Percentiles rank a stretch among this genome's conserved stretches.
phyloP scores from a whole-genome alignment of 257 asterid genomes.

The Solanum boliviense region DNA sequence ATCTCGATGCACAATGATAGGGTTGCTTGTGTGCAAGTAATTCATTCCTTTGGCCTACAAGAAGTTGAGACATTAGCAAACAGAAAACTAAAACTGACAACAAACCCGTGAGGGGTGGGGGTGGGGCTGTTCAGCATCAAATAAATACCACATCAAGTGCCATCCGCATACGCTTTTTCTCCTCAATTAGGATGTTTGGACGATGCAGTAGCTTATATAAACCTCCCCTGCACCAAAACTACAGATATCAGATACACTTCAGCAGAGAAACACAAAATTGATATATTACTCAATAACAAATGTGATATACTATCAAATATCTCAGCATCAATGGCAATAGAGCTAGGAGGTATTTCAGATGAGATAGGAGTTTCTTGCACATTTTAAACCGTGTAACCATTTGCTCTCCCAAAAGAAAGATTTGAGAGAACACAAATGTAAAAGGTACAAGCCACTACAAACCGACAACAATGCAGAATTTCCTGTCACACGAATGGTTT shows the following conservation, averaged over 20 bases:
- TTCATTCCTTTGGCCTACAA: slow-evolving; percentile 98
- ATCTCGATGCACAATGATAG: slow-evolving; percentile 92
- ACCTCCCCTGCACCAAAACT: slow-evolving; percentile 73
- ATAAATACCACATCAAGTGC: slow-evolving; percentile 88
- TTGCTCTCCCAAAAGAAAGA: background rate
- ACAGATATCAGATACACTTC: background rate
- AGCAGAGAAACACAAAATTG: background rate
- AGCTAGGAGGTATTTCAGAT: background rate
- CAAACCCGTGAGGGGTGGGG: background rate
- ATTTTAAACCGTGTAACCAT: background rate
- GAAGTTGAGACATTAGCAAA: slow-evolving; percentile 3
- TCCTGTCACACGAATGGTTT: background rate
- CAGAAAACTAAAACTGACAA: background rate
- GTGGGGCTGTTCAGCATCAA: background rate
- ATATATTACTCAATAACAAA: background rate
- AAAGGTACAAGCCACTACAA: background rate
- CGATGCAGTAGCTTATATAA: slow-evolving; percentile 83
- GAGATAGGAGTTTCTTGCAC: background rate
- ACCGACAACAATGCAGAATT: background rate
- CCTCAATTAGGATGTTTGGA: slow-evolving; percentile 66
- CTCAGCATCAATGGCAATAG: background rate
- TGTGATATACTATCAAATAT: background rate
- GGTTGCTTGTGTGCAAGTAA: slow-evolving; percentile 89
- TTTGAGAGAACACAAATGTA: background rate
- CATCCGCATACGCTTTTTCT: slow-evolving; percentile 78